Base-by-base conservation (phyloP, 2,329 filamentous ascomycete species). In the Penicillium sp. region DNA sequence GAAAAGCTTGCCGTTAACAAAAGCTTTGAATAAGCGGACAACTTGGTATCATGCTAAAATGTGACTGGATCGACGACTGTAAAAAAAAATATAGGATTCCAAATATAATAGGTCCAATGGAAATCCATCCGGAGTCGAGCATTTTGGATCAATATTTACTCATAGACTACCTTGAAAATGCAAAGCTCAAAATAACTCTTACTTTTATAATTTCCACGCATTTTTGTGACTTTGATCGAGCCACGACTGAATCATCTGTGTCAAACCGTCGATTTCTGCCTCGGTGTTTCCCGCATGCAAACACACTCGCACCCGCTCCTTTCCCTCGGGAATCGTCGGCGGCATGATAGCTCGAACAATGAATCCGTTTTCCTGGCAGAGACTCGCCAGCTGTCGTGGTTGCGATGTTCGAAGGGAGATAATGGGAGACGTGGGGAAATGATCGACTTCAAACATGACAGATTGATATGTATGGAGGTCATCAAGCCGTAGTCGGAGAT, bases 281-380 rank as follows among this genome's bases (percentile, higher is more conserved):
- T 74, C 57, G 0, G 82, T 86, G 59, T 90, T 90, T 0, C 81
- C 84, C 0, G 86, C 84, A 70, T 90, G 88, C 2, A 90, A 68
- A 69, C 87, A 89, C 0, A 90, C 76, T 9, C 88, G 75, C 0
- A 90, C 82, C 11, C 88, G 76, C 67, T 89, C 85, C 5, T 76
- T 82, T 0, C 87, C 86, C 2, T 68, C 71, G 0, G 86, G 85
- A 2, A 90, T 86, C 0, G 87, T 90, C 0, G 88, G 88, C 1
- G 85, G 79, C 56, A 89, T 85, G 16, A 90, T 88, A 0, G 86
- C 80, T 2, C 87, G 78, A 0, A 89, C 82, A 42, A 86, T 76
- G 53, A 84, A 85, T 0, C 85, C 85, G 0, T 72, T 69, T 4
- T 75, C 63, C 69, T 89, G 87, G 53, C 87, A 89, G 53, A 80